Conservation (phyloP, 345 rosid species). For the Excoecaria cochinchinensis region DNA sequence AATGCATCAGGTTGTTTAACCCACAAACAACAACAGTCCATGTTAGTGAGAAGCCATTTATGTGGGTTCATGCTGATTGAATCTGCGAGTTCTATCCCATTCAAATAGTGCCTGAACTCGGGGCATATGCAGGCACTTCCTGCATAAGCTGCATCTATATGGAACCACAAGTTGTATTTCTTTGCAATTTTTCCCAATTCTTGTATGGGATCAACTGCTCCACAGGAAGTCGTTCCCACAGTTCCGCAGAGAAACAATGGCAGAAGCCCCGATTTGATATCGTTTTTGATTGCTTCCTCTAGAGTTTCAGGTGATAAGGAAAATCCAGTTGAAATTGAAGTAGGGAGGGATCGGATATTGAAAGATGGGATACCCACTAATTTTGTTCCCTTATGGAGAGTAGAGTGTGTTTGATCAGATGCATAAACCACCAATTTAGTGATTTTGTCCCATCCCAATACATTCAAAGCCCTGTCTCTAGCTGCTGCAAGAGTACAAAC, state of each 20-base stretch:
- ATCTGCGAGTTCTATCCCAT: constrained; percentile 24
- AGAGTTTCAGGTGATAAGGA: constrained; percentile 16
- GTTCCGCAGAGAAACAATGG: constrained; percentile 34
- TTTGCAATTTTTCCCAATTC: constrained; percentile 22
- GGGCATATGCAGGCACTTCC: constrained; percentile 36
- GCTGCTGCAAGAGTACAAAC: constrained; percentile 22
- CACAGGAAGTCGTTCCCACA: constrained; percentile 25
- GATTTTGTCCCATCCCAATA: constrained; percentile 13
- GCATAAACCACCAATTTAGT: constrained; percentile 30
- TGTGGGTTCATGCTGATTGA: constrained; percentile 31
- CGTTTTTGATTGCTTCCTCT: constrained; percentile 14
- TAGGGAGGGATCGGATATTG: constrained; percentile 23
- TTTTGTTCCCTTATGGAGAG: constrained; percentile 11
- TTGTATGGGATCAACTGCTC: constrained; percentile 30
- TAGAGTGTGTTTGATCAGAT: constrained; percentile 29
- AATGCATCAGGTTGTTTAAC: constrained; percentile 3
- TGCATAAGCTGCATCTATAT: constrained; percentile 34
- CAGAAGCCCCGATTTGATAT: constrained; percentile 25
- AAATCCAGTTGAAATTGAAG: constrained; percentile 26
- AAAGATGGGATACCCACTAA: constrained; percentile 25
- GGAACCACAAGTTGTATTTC: constrained; percentile 29
- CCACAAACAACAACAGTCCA: constrained; percentile 30
- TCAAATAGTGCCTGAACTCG: constrained; percentile 26
- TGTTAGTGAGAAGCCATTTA: constrained; percentile 27
- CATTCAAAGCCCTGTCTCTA: constrained; percentile 11